A percentile compares a stretch with the other conserved stretches of the same genome.
phyloP scores from a whole-genome alignment of 768 basidiomycete species.

The Russula ochroleuca region DNA sequence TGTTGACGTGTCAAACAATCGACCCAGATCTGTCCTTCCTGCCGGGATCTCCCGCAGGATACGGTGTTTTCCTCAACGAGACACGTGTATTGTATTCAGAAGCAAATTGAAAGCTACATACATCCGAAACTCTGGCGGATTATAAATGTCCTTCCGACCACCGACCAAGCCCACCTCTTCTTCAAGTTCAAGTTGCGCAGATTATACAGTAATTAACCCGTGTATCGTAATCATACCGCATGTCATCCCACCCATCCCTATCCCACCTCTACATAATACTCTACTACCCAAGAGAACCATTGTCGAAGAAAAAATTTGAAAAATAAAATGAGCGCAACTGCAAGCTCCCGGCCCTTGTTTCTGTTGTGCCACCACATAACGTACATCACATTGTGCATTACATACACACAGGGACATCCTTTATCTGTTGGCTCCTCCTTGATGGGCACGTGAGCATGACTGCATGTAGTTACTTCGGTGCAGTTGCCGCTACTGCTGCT shows the following conservation, averaged over 20 bases:
- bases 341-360: background rate
- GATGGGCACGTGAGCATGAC: background rate
- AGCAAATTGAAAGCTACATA: conserved; percentile 2
- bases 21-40: too few relatives aligned
- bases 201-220: conserved; percentile 22
- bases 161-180: background rate
- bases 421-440: background rate
- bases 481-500: background rate
- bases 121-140: background rate
- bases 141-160: background rate
- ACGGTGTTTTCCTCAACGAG: background rate
- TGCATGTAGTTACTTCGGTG: conserved; percentile 2
- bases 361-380: background rate
- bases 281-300: conserved; percentile 13
- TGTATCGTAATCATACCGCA: conserved; percentile 15
- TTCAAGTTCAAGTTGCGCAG: background rate
- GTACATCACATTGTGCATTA: conserved; percentile 6
- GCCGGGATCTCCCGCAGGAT: too few relatives aligned
- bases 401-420: conserved; percentile 14
- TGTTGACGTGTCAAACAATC: too few relatives aligned
- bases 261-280: conserved; percentile 4
- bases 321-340: background rate
- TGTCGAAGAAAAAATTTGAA: conserved; percentile 7
- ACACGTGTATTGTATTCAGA: conserved; percentile 11
- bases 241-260: background rate